Percentiles rank a stretch among this genome's conserved stretches.
These are phyloP conservation scores for Solanum acaule DNA, from an alignment of 257 asterid species.

Conservation along the genomic window DNA sequence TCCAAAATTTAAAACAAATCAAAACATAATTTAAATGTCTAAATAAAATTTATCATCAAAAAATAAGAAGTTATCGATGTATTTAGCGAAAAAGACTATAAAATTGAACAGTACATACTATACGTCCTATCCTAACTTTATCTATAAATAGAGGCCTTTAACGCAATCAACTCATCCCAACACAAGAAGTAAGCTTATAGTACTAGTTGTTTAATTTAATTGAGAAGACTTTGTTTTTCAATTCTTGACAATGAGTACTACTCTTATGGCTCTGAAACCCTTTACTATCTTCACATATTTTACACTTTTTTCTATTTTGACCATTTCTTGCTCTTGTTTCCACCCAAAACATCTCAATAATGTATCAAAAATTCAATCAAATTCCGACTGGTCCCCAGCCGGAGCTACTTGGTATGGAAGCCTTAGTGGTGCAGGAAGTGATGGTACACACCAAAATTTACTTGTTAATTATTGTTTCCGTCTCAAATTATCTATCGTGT, in stretches of 20 bases:
- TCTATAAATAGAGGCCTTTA: background rate
- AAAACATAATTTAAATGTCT: too few relatives aligned
- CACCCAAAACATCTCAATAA: constrained; percentile 40
- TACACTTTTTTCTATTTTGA: constrained; percentile 16
- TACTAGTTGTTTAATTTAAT: background rate
- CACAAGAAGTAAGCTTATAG: background rate
- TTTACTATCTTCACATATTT: constrained; percentile 13
- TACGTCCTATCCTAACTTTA: background rate
- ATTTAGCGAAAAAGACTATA: background rate
- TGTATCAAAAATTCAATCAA: constrained; percentile 21
- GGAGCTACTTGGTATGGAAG: constrained; percentile 87
- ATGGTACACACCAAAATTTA: constrained; percentile 23
- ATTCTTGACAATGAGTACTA: constrained; percentile 19
- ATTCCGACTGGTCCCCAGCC: constrained; percentile 55
- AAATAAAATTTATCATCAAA: too few relatives aligned
- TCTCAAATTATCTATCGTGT: background rate
- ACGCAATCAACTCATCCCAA: background rate
- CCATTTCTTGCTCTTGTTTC: constrained; percentile 36
- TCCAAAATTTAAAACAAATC: too few relatives aligned
- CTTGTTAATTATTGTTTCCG: background rate
- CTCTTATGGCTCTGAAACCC: background rate
- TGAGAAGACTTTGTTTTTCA: background rate
- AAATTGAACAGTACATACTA: background rate
- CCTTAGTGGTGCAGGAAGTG: constrained; percentile 74
- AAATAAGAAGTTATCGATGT: too few relatives aligned